Base-by-base conservation (phyloP, 2,329 filamentous ascomycete species). In the Graphilbum fragrans region DNA sequence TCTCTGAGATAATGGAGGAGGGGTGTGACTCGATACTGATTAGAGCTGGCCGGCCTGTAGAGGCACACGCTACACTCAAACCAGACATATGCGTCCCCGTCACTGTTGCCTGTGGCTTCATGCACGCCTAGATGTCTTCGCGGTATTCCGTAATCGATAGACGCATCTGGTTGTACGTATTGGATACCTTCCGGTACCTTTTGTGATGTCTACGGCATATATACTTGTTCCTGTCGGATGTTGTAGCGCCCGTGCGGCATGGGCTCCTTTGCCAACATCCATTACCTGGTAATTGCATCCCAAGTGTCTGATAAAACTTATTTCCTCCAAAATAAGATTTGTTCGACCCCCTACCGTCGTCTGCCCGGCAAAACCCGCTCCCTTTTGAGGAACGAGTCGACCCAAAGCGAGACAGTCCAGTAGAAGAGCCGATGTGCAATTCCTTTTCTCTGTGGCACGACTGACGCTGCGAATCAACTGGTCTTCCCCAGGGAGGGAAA, bases 381-480 rank as follows among this genome's bases (percentile, higher is more conserved):
- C 12, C 29, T 27, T 7, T 27, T 27, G 23, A 12, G 23, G 18
- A 34, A 39, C 19, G 27, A 16, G n/a, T 42, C 41, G 11, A 42
- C 10, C 42, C 43, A 14, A 38, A 39, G 38, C 46, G 58, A 59
- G 59, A 63, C 54, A 55, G 53, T 51, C 53, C 52, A 65, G 59
- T 67, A 68, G 65, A 64, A 64, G 59, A 65, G 69, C 65, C 68
- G 63, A 69, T 61, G 67, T 85, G 82, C 82, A 87, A 90, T 90
- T 83, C 70, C 72, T 64, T 65, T 82, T 64, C 58, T 85, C 82
- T 88, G 74, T 72, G 80, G 77, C 79, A 75, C 72, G 76, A 82
- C 74, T 78, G 82, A 87, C 82, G 80, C 82, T 77, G 53, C 61
- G 63, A 64, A 55, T 71, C 67, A 68, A 70, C 77, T 64, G 62